A percentile compares a stretch with the other conserved stretches of the same genome.
Conservation (phyloP, 306 rosid species). For the Spatholobus suberectus region DNA sequence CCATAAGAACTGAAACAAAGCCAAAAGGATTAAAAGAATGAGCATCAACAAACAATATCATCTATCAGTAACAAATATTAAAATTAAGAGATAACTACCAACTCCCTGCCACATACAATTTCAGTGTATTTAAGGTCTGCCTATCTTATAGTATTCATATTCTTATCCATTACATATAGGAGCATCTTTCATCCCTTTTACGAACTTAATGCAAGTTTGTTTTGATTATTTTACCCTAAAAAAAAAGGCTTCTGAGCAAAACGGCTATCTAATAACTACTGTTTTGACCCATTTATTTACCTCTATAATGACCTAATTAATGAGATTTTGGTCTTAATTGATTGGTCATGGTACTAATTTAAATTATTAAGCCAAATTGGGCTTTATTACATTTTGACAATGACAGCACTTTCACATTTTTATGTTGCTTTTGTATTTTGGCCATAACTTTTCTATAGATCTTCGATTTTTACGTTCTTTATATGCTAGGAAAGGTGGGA, state of each 20-base stretch:
- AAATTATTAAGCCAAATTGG: too few species aligned
- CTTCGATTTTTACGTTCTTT: too few species aligned
- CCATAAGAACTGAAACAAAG: constrained; percentile 87
- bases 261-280: too few species aligned
- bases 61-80: constrained; percentile 3
- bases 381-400: too few species aligned
- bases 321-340: too few species aligned
- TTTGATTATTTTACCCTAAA: not conserved
- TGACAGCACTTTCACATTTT: too few species aligned
- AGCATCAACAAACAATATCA: constrained; percentile 29
- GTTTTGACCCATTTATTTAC: too few species aligned
- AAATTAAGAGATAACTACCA: constrained; percentile 28
- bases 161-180: not conserved
- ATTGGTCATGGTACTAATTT: too few species aligned
- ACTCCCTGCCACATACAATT: constrained; percentile 12
- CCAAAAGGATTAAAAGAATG: constrained; percentile 30
- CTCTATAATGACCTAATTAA: too few species aligned
- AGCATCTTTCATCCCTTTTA: not conserved
- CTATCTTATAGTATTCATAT: constrained; percentile 5
- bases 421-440: too few species aligned
- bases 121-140: not conserved
- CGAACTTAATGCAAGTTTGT: not conserved
- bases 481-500: too few species aligned
- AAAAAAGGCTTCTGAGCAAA: not conserved
- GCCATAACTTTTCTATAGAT: too few species aligned